phyloP scores from a whole-genome alignment of 768 basidiomycete species.

The Trametes gibbosa region DNA sequence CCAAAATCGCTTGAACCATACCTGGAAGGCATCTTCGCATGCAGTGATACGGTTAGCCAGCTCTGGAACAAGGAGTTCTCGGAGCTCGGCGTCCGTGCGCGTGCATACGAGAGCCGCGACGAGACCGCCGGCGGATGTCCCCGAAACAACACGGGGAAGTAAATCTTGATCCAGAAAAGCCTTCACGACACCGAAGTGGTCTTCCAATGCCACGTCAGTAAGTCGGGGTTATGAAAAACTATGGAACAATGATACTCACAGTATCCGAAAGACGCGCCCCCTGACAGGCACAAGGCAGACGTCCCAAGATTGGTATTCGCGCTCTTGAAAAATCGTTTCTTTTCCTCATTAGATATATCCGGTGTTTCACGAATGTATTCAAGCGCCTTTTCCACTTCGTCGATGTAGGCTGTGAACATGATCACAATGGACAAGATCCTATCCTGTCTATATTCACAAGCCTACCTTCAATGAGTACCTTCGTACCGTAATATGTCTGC shows the following conservation, averaged over 20 bases:
- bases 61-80: conserved; percentile 70
- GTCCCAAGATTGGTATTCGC: conserved; percentile 88
- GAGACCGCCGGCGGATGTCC: conserved; percentile 91
- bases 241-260: conserved; percentile 48
- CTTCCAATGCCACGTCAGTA: conserved; percentile 34
- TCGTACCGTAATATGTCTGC: conserved; percentile 91
- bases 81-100: conserved; percentile 84
- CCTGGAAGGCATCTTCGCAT: conserved; percentile 69
- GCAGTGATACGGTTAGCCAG: conserved; percentile 82
- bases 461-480: conserved; percentile 82
- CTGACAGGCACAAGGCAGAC: conserved; percentile 92
- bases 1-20: conserved; percentile 74
- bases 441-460: neutral
- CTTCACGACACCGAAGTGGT: conserved; percentile 88
- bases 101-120: conserved; percentile 77
- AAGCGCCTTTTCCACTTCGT: conserved; percentile 74
- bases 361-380: conserved; percentile 72
- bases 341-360: conserved; percentile 80
- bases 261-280: conserved; percentile 93
- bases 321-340: conserved; percentile 86
- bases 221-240: neutral
- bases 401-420: conserved; percentile 61
- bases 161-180: conserved; percentile 86
- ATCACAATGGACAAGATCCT: neutral
- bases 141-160: conserved; percentile 89